Evolutionary conservation across 2,329 filamentous ascomycete species (phyloP), one percentile per base, ranked within the genome.

Genomic region (Colletotrichum sp.): DNA sequence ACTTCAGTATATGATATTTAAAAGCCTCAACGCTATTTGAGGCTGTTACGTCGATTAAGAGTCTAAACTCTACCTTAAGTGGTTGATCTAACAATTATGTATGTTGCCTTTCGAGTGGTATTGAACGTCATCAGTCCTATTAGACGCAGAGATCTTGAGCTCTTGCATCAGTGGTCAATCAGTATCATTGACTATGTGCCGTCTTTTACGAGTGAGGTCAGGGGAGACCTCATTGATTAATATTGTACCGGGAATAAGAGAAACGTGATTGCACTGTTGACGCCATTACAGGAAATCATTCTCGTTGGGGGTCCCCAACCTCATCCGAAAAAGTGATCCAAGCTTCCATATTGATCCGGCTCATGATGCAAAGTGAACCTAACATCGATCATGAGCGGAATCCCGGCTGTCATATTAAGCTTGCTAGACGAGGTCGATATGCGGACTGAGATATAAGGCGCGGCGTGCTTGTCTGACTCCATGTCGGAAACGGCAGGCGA

Each of bases 341-440:
- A 9, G 8, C 16, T n/a, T 9, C 39, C 9, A 12, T n/a, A 0
- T 43, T n/a, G 39, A 43, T n/a, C 18, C 18, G 39, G 39, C 18
- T 2, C 1, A 18, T 39, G 36, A 2, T 43, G 16, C 18, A n/a
- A 43, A 43, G 16, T 2, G 18, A 10, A 2, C 8, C 0, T 3
- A 12, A 12, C 5, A 48, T n/a, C 18, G 9, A 48, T 3, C 5
- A 6, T 48, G 18, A 48, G 18, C 18, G 39, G 9, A 6, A 12
- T n/a, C 39, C 5, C 3, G 2, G 39, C 18, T 48, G 18, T 48
- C 9, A n/a, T 43, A 43, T 10, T 9, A 48, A 48, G 39, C 3
- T 48, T 48, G 39, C 39, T 48, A n/a, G 39, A 48, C 3, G 18
- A n/a, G 18, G 18, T 12, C 0, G 39, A 48, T n/a, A 48, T n/a